Percentiles rank a stretch among this genome's conserved stretches.
Evolutionary conservation across 2,329 filamentous ascomycete species (phyloP).

Genomic region (Microthyrium microscopicum): DNA sequence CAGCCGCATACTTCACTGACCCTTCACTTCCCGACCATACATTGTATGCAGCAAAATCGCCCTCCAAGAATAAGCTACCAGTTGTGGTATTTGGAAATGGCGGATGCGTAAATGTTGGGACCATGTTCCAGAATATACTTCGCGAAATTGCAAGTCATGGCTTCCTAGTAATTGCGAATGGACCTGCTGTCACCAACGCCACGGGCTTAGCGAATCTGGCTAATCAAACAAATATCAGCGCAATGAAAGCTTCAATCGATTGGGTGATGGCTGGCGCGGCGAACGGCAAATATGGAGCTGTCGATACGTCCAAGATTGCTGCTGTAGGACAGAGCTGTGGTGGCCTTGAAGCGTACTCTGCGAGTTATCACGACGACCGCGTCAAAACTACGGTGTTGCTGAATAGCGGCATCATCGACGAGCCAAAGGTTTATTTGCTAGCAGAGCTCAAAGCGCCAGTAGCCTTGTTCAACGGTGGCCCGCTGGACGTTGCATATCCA

Average conservation of each 20-base stretch:
- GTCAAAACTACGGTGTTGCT: conserved; percentile 7
- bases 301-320: conserved; percentile 3
- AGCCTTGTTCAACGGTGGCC: conserved; percentile 6
- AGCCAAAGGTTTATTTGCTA: conserved; percentile 5
- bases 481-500: conserved; percentile 4
- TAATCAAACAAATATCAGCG: background rate
- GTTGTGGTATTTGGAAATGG: conserved; percentile 6
- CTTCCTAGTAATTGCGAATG: conserved; percentile 7
- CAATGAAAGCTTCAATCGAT: conserved; percentile 2
- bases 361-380: conserved; percentile 3
- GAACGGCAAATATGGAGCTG: conserved; percentile 4
- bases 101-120: conserved; percentile 7
- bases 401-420: conserved; percentile 5
- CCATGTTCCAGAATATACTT: conserved; percentile 5
- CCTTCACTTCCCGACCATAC: conserved; percentile 4
- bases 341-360: conserved; percentile 5
- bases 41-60: conserved; percentile 4
- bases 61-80: conserved; percentile 3
- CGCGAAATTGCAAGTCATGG: conserved; percentile 8
- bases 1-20: conserved; percentile 1
- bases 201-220: background rate
- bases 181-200: background rate
- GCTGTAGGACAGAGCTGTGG: no score
- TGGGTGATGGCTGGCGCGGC: conserved; percentile 3
- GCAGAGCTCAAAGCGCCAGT: conserved; percentile 7